A percentile compares a stretch with the other conserved stretches of the same genome.
These are phyloP conservation scores for Cucurbita moschata DNA, from an alignment of 306 rosid species.

Conservation along the genomic window DNA sequence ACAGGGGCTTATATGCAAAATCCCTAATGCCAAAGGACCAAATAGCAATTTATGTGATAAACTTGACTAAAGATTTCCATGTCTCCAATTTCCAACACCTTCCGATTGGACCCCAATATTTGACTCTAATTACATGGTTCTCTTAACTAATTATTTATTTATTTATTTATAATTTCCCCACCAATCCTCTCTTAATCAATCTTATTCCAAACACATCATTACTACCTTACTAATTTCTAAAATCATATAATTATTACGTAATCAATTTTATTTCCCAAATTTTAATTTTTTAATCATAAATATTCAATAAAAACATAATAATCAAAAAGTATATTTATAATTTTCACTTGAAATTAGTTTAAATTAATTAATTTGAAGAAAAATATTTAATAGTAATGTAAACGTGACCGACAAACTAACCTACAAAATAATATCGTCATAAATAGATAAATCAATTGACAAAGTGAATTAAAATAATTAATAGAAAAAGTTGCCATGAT, in stretches of 20 bases:
- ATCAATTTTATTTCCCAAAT: background rate
- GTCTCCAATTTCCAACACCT: constrained; percentile 34
- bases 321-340: too few relatives aligned
- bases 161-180: constrained; percentile 1
- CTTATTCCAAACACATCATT: background rate
- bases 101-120: constrained; percentile 36
- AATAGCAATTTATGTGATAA: background rate
- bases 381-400: too few relatives aligned
- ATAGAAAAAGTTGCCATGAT: background rate
- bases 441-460: background rate
- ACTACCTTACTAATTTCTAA: background rate
- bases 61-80: constrained; percentile 27
- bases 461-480: background rate
- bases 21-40: constrained; percentile 10
- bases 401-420: background rate
- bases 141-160: background rate
- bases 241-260: background rate
- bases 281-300: background rate
- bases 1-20: constrained; percentile 20
- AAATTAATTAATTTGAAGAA: too few relatives aligned
- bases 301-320: background rate
- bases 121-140: constrained; percentile 7
- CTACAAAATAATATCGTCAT: background rate
- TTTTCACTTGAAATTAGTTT: too few relatives aligned
- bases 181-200: background rate